Evolutionary conservation across 495 filamentous ascomycete species (phyloP), one percentile per base, ranked within the genome.

Genomic region (Aspergillus biplanus): DNA sequence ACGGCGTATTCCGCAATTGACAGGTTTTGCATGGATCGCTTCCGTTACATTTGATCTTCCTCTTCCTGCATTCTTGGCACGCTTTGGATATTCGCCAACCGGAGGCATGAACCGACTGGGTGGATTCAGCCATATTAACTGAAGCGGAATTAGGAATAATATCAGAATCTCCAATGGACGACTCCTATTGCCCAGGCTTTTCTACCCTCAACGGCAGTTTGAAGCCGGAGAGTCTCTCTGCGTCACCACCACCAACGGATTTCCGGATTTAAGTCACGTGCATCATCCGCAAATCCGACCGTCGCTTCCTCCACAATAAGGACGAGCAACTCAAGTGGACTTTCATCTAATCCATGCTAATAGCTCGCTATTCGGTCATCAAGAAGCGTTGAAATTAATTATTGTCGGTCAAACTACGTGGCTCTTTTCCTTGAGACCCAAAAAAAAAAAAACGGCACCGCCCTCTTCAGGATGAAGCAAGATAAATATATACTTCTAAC

Each of bases 11-110:
- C 7, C 77, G 68, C 52, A 70, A 57, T 15, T 77, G 67, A 52
- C 78, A 81, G 55, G 74, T 78, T 67, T 78, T 76, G 72, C 78
- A 80, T 61, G 78, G 78, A 15, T 68, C 69, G 44, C 64, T 52
- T 33, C 78, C 78, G 55, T 76, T 78, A 67, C 78, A 81, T 21
- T 74, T 73, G 67, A 81, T 80, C 65, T 81, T 81, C 60, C 77
- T 67, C 57, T 75, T 76, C 13, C 78, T 71, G 54, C 78, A 81
- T 62, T 79, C 75, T 60, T 81, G 70, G 53, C 78, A 81, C 0
- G 78, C 78, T 44, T 79, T 79, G 48, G 78, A 68, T 42, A 77
- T 78, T 32, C 78, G 75, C 75, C 75, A 78, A 9, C 68, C 69
- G 2, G 67, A 50, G 31, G 63, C 7, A 16, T 69, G 68, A 8